Conservation (phyloP, 805 yeast species). For the Starmerella bacillaris region DNA sequence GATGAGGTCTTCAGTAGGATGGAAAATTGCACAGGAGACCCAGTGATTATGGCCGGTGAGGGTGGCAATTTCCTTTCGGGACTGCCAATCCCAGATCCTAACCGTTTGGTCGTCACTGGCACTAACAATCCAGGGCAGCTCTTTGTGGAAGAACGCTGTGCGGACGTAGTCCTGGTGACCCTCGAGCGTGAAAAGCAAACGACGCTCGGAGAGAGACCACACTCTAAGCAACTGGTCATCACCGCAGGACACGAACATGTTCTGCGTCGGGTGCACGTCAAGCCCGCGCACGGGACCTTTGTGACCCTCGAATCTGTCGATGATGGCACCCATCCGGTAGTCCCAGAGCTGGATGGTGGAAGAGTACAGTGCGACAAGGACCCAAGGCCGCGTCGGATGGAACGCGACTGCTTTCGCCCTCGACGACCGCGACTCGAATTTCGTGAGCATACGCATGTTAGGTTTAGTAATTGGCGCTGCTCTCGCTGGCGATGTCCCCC, state of each 20-base stretch:
- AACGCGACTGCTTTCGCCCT: slow-evolving; percentile 96
- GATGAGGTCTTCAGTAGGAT: slow-evolving; percentile 82
- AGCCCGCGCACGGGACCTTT: slow-evolving; percentile 95
- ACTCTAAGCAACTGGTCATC: slow-evolving; percentile 91
- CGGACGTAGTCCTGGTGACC: slow-evolving; percentile 95
- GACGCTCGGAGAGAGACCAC: slow-evolving; percentile 75
- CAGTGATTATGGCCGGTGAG: slow-evolving; percentile 96
- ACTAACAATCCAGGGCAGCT: slow-evolving; percentile 91
- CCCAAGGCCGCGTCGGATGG: slow-evolving; percentile 93
- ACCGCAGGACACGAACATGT: slow-evolving; percentile 90
- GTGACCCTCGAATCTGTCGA: slow-evolving; percentile 93
- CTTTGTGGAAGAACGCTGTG: slow-evolving; percentile 85
- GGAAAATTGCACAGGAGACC: slow-evolving; percentile 96
- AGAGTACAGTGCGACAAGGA: slow-evolving; percentile 80
- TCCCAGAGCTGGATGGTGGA: slow-evolving; percentile 99
- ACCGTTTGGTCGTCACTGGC: slow-evolving; percentile 97
- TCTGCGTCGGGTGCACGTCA: slow-evolving; percentile 95
- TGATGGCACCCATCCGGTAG: slow-evolving; percentile 94
- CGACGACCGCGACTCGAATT: slow-evolving; percentile 94
- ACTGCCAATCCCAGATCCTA: slow-evolving; percentile 99
- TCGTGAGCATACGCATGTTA: slow-evolving; percentile 18
- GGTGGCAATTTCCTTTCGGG: slow-evolving; percentile 90
- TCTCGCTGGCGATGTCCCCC: too few species aligned
- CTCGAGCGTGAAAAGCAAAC: slow-evolving; percentile 73
- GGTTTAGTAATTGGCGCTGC: too few species aligned